These are phyloP conservation scores for Ogataea parapolymorpha DNA, from an alignment of 805 yeast genomes.

Conservation along the genomic window DNA sequence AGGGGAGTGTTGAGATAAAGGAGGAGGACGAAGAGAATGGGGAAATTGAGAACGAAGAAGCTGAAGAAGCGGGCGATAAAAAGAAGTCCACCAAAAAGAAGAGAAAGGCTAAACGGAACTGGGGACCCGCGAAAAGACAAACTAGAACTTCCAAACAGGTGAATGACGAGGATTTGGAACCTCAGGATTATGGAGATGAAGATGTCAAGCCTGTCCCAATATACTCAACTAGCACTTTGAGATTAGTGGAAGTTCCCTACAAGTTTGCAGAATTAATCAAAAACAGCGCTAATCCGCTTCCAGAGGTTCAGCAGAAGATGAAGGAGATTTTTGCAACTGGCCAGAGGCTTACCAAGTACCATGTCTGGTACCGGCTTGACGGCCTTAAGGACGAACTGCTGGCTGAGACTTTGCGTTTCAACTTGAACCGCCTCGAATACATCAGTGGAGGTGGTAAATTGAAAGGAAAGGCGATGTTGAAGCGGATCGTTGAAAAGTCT, in stretches of 20 bases:
- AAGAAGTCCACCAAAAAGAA: constrained; percentile 19
- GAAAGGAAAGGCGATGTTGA: constrained; percentile 33
- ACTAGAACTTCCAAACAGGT: constrained; percentile 24
- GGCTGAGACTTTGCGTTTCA: constrained; percentile 61
- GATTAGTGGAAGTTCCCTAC: constrained; percentile 60
- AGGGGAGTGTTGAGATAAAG: constrained; percentile 19
- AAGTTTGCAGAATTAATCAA: constrained; percentile 60
- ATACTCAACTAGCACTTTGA: constrained; percentile 64
- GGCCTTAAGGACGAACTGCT: constrained; percentile 65
- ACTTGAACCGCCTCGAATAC: constrained; percentile 41
- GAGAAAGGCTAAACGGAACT: constrained; percentile 26
- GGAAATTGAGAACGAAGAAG: constrained; percentile 26
- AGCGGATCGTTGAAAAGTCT: constrained; percentile 29
- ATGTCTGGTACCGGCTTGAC: constrained; percentile 83
- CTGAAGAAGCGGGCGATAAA: constrained; percentile 27
- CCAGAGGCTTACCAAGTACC: constrained; percentile 53
- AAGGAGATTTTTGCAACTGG: constrained; percentile 56
- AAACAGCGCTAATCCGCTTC: constrained; percentile 59
- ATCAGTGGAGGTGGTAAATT: constrained; percentile 33
- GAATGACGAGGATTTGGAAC: constrained; percentile 22
- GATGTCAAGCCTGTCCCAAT: constrained; percentile 44
- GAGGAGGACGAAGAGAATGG: constrained; percentile 13
- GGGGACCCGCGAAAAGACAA: constrained; percentile 29
- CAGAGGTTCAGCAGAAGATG: constrained; percentile 61
- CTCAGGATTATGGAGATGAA: constrained; percentile 29